Evolutionary conservation across 345 rosid species (phyloP).

Genomic region (Moricandia arvensis): DNA sequence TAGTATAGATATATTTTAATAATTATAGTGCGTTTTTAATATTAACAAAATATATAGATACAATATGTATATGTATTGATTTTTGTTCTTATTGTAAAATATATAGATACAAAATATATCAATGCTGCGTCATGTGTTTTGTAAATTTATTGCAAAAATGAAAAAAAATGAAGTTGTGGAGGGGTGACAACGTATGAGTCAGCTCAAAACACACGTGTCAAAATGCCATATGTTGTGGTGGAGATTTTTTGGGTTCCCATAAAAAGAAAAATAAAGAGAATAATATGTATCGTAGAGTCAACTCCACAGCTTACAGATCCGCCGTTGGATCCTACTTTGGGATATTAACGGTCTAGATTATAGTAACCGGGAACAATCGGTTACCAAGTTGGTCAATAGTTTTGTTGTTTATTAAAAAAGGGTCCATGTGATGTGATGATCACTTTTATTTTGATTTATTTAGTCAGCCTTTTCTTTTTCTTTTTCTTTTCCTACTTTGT

Average conservation of each 20-base stretch:
- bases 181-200: constrained; percentile 19
- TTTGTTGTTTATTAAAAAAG: not conserved
- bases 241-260: constrained; percentile 2
- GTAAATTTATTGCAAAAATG: no score
- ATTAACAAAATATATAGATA: no score
- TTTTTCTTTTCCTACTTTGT: constrained; percentile 27
- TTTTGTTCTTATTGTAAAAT: no score
- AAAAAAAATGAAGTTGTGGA: no score
- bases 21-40: no score
- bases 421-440: constrained; percentile 35
- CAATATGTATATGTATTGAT: no score
- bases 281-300: constrained; percentile 23
- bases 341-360: constrained; percentile 12
- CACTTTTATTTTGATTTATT: constrained; percentile 5
- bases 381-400: constrained; percentile 30
- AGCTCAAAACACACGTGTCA: constrained; percentile 16
- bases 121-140: no score
- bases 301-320: constrained; percentile 28
- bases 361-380: constrained; percentile 19
- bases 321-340: constrained; percentile 24
- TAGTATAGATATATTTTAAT: no score
- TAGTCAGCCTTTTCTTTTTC: not conserved
- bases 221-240: not conserved
- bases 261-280: constrained; percentile 1
- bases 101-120: no score